Evolutionary conservation across 805 yeast genomes (phyloP), one percentile per base, ranked within the genome.

Genomic region (Myxozyma lipomycoides): DNA sequence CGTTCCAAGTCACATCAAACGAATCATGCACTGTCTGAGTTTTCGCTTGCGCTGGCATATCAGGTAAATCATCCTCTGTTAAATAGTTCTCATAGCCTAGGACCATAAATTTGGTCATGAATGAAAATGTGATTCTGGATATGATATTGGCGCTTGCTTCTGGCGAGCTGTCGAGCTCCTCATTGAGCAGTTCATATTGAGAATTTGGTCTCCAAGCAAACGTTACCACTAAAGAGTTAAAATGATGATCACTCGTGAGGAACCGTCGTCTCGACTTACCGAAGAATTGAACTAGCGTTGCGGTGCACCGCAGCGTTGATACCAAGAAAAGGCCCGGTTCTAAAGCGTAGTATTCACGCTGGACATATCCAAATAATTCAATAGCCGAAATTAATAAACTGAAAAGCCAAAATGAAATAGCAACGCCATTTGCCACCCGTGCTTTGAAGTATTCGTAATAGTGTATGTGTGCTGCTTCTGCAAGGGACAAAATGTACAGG

Each of bases 81-180:
- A 72, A 70, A 60, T 62, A 78, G 55, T 78, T 79, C 36, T 74
- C 70, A 61, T 83, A 84, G n/a, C 97, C 97, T 46, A 78, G 78
- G 56, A 71, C 77, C 82, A 91, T 86, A 59, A 93, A 71, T 1
- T 76, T 79, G 22, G 88, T 81, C 95, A 93, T 86, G 96, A 98
- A 93, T 28, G 82, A 71, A 66, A 91, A 91, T 0, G 95, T 82
- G 47, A 90, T 71, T 44, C 78, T 73, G 1, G 95, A 84, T 55
- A 90, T 79, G 6, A 88, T 71, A 64, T 90, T 82, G 4, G 88
- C 85, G 46, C 64, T 23, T 3, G 43, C 49, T 4, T 39, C 69
- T 0, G 82, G 84, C 41, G 65, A 62, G 34, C 51, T 54, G 46
- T 64, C 64, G 18, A 49, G 50, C 55, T 72, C 68, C 52, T 52